phyloP scores from a whole-genome alignment of 805 yeast species.

The Candida qinlingensis region DNA sequence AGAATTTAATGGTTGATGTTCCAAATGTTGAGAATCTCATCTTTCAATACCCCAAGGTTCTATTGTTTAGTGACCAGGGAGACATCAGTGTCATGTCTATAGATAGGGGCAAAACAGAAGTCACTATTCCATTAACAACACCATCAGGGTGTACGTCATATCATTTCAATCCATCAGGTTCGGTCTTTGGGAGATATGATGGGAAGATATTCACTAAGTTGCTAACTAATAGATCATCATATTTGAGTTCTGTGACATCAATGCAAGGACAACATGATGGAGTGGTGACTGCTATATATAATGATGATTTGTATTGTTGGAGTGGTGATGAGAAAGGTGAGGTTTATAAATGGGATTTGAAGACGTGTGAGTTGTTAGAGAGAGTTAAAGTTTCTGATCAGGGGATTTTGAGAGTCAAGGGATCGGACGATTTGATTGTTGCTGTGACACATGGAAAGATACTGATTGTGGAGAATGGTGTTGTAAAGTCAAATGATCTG shows the following conservation, averaged over 20 bases:
- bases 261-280: conserved; percentile 9
- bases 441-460: conserved; percentile 6
- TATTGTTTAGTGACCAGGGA: conserved; percentile 16
- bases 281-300: conserved; percentile 14
- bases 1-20: conserved; percentile 4
- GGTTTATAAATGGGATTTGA: conserved; percentile 16
- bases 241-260: conserved; percentile 8
- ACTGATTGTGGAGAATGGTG: conserved; percentile 6
- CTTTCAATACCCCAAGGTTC: conserved; percentile 15
- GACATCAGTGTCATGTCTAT: conserved; percentile 11
- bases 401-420: conserved; percentile 10
- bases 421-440: conserved; percentile 6
- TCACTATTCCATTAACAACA: conserved; percentile 17
- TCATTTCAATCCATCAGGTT: conserved; percentile 9
- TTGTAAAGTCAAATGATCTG: conserved; percentile 3
- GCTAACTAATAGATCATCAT: conserved; percentile 13
- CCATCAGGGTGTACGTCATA: conserved; percentile 15
- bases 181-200: conserved; percentile 18
- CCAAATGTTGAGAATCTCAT: conserved; percentile 6
- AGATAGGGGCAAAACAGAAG: conserved; percentile 13
- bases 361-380: conserved; percentile 5
- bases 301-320: conserved; percentile 14
- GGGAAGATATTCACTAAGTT: conserved; percentile 16
- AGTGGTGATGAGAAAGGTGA: conserved; percentile 21
- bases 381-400: conserved; percentile 5